These are phyloP conservation scores for Pyrus communis DNA, from an alignment of 306 rosid genomes.

Conservation along the genomic window DNA sequence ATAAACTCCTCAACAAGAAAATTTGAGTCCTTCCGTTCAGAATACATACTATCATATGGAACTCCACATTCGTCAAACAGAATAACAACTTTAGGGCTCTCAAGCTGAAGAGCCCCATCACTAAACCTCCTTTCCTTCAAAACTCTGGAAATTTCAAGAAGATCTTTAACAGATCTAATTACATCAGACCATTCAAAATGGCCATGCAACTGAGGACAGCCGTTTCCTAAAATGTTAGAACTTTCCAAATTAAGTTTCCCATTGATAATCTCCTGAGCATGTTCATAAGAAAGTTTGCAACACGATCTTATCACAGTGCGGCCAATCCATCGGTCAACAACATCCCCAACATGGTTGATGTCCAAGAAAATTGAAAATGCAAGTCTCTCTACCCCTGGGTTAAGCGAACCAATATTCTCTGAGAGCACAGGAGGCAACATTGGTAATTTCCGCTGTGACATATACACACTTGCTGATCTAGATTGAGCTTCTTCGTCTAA, in stretches of 20 bases:
- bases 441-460: constrained; percentile 54
- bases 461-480: constrained; percentile 75
- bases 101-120: constrained; percentile 73
- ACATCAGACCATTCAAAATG: constrained; percentile 61
- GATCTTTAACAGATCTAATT: constrained; percentile 49
- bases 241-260: constrained; percentile 28
- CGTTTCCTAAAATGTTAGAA: constrained; percentile 15
- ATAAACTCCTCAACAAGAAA: constrained; percentile 82
- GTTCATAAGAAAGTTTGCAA: constrained; percentile 83
- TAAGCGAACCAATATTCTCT: constrained; percentile 68
- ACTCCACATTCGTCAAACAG: constrained; percentile 60
- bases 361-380: constrained; percentile 72
- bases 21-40: constrained; percentile 49
- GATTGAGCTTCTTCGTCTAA: constrained; percentile 62
- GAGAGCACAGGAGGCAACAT: constrained; percentile 75
- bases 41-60: constrained; percentile 52
- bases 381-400: constrained; percentile 78
- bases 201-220: constrained; percentile 51
- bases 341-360: constrained; percentile 48
- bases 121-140: constrained; percentile 57
- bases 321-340: constrained; percentile 67
- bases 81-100: constrained; percentile 44
- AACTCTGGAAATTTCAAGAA: constrained; percentile 44
- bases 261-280: constrained; percentile 66
- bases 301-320: constrained; percentile 81